Conservation (phyloP, 2,329 filamentous ascomycete genomes). For the Tolypocladium guangdongense region DNA sequence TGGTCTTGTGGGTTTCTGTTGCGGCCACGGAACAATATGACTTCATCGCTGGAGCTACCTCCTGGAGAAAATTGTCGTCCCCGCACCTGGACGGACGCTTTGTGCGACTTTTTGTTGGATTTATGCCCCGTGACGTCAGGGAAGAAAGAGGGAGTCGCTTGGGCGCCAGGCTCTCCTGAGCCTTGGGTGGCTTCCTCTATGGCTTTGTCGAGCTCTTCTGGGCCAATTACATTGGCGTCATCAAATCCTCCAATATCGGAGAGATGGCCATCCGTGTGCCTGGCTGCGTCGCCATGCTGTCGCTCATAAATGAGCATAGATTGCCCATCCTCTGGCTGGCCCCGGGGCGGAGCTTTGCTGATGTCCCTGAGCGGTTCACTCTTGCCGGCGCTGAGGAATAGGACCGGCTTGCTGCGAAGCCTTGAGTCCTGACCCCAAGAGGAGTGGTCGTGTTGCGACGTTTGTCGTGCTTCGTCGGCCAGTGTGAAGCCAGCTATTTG, state of each 20-base stretch:
- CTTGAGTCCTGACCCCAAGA: constrained; percentile 26
- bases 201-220: constrained; percentile 10
- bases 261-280: not conserved
- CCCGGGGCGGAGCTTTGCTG: constrained; percentile 11
- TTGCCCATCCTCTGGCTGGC: not conserved
- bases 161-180: not conserved
- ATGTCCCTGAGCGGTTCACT: constrained; percentile 37
- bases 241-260: not conserved
- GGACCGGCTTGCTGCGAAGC: constrained; percentile 37
- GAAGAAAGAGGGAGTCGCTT: constrained; percentile 17
- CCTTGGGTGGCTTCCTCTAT: constrained; percentile 3
- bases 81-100: constrained; percentile 4
- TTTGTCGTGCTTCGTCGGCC: constrained; percentile 40
- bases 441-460: constrained; percentile 31
- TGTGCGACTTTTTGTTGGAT: not conserved
- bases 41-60: constrained; percentile 48
- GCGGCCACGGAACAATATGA: constrained; percentile 57
- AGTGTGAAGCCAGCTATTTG: constrained; percentile 16
- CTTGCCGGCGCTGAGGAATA: constrained; percentile 42
- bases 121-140: constrained; percentile 25
- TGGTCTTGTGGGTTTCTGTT: constrained; percentile 14
- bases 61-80: constrained; percentile 11
- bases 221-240: not conserved
- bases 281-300: not conserved
- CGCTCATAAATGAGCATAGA: not conserved